Conservation (phyloP, 1,139 yeast genomes). For the Hyphopichia wangnamkhiaoensis region DNA sequence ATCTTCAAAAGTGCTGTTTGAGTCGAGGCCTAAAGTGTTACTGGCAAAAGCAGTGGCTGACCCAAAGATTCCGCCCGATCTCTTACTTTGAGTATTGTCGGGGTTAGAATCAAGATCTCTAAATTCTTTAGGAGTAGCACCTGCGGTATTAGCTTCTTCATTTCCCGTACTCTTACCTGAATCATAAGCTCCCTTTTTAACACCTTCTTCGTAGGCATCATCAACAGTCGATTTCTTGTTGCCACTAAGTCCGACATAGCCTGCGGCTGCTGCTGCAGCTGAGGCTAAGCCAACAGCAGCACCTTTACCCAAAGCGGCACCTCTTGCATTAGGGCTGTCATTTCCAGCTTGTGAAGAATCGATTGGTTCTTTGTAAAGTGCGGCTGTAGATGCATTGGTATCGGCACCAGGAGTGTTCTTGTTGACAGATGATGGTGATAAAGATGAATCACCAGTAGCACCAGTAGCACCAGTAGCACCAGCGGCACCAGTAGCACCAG, state of each 20-base stretch:
- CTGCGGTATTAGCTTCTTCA: conserved; percentile 6
- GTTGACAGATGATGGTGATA: background rate
- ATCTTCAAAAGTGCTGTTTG: conserved; percentile 4
- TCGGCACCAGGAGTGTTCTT: conserved; percentile 2
- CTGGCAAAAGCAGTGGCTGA: conserved; percentile 13
- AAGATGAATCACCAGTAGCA: conserved; percentile 1
- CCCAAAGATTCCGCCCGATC: conserved; percentile 10
- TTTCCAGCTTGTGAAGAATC: conserved; percentile 9
- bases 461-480: conserved; percentile 2
- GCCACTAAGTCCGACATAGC: conserved; percentile 5
- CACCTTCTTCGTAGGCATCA: conserved; percentile 14
- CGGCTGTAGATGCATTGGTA: conserved; percentile 15
- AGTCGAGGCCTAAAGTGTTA: conserved; percentile 14
- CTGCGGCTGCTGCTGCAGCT: conserved; percentile 10
- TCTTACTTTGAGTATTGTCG: background rate
- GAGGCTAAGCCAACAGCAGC: conserved; percentile 12
- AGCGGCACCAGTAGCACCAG: conserved; percentile 1
- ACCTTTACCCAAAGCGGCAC: conserved; percentile 7
- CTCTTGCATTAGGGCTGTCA: conserved; percentile 7
- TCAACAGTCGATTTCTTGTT: conserved; percentile 10
- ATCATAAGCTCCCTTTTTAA: conserved; percentile 16
- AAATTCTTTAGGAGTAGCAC: background rate
- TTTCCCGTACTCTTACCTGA: conserved; percentile 14
- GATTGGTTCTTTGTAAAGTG: conserved; percentile 18
- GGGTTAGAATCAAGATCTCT: conserved; percentile 1